A percentile compares a stretch with the other conserved stretches of the same genome.
Conservation (phyloP, 176 grass and related monocot species). For the Tuctoria greenei region DNA sequence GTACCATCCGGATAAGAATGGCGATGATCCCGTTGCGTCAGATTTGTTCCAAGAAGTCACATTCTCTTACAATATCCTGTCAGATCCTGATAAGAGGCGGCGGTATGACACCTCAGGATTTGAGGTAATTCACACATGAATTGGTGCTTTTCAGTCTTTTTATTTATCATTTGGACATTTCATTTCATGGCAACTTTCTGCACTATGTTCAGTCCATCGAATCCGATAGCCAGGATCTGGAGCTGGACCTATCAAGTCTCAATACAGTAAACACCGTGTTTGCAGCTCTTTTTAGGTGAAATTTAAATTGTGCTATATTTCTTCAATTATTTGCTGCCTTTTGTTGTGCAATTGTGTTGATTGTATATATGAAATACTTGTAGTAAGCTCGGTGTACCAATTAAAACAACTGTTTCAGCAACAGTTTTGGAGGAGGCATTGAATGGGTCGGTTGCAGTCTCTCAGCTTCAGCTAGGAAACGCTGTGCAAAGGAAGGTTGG, state of each 20-base stretch:
- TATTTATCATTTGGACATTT: not conserved
- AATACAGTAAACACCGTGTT: conserved; percentile 95
- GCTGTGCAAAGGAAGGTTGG: conserved; percentile 74
- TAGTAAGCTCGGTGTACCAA: conserved; percentile 98
- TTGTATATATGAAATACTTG: not conserved
- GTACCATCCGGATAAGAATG: conserved; percentile 98
- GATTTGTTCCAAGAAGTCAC: conserved; percentile 94
- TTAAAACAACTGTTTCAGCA: conserved; percentile 97
- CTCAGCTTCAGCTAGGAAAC: conserved; percentile 67
- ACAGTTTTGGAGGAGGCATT: conserved; percentile 95
- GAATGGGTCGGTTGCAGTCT: conserved; percentile 75
- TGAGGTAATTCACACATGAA: conserved; percentile 49
- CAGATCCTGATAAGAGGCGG: conserved; percentile 77
- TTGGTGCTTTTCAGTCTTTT: not conserved
- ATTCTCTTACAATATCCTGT: conserved; percentile 90
- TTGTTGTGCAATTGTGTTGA: conserved; percentile 21
- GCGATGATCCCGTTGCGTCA: conserved; percentile 75
- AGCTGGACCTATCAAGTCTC: conserved; percentile 96
- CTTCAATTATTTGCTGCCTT: not conserved
- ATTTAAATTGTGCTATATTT: conserved; percentile 2
- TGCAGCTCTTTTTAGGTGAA: conserved; percentile 95
- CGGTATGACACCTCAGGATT: conserved; percentile 91
- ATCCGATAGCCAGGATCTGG: conserved; percentile 84
- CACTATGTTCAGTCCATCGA: conserved; percentile 67
- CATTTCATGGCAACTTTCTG: not conserved